Conservation (phyloP, 208 protist genomes). For the Trypanosoma boissoni region DNA sequence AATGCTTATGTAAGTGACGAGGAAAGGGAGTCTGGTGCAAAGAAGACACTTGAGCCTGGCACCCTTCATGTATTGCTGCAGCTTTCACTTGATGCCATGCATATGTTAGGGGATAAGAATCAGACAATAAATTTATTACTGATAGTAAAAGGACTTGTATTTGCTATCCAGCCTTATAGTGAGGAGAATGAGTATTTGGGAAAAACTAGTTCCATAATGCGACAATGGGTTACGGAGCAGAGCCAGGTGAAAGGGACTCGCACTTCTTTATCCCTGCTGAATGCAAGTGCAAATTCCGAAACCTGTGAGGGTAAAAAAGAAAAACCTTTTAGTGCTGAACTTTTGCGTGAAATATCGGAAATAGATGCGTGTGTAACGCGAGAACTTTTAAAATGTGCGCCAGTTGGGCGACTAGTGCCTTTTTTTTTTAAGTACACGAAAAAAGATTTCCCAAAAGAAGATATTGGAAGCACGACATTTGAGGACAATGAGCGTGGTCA, state of each 20-base stretch:
- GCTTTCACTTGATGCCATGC: constrained; percentile 10
- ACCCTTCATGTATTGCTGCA: constrained; percentile 5
- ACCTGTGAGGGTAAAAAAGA: not conserved
- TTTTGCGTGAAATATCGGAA: not conserved
- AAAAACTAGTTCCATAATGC: not conserved
- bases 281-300: not conserved
- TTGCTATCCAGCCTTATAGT: constrained; percentile 11
- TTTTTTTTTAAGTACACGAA: constrained; percentile 3
- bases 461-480: constrained; percentile 19
- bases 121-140: constrained; percentile 10
- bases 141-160: constrained; percentile 12
- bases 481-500: constrained; percentile 24
- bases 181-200: constrained; percentile 13
- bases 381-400: constrained; percentile 4
- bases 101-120: constrained; percentile 2
- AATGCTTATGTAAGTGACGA: no score
- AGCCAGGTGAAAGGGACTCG: constrained; percentile 5
- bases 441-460: constrained; percentile 8
- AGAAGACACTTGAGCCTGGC: not conserved
- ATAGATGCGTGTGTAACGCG: not conserved
- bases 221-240: constrained; percentile 3
- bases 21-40: no score
- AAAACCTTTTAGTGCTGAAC: not conserved
- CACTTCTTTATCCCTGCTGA: no score
- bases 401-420: not conserved